These are phyloP conservation scores for Neofusicoccum ribis DNA, from an alignment of 2,329 filamentous ascomycete genomes.

Conservation along the genomic window DNA sequence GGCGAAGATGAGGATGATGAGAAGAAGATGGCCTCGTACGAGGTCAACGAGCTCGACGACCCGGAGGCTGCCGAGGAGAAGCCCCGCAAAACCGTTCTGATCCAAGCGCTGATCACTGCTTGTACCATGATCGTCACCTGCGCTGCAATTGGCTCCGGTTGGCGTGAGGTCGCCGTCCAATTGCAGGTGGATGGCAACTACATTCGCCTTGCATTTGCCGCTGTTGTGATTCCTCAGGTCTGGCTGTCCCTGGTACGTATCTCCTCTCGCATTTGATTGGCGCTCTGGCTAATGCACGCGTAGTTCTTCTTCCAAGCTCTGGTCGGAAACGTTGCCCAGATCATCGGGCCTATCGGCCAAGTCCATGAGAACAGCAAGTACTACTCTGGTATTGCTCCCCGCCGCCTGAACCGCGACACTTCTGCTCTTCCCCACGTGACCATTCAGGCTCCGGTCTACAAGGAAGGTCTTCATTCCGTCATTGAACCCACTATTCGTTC, in stretches of 20 bases:
- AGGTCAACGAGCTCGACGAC: slow-evolving; percentile 35
- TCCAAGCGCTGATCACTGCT: slow-evolving; percentile 56
- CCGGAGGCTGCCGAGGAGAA: slow-evolving; percentile 46
- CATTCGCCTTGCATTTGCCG: slow-evolving; percentile 55
- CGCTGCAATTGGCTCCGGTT: slow-evolving; percentile 58
- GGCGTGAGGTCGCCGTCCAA: slow-evolving; percentile 57
- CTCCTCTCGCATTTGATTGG: not conserved
- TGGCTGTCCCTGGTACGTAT: slow-evolving; percentile 57
- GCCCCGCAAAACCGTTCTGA: slow-evolving; percentile 54
- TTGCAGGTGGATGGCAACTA: slow-evolving; percentile 55
- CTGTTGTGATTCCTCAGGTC: slow-evolving; percentile 55
- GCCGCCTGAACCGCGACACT: slow-evolving; percentile 37
- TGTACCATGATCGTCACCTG: slow-evolving; percentile 56
- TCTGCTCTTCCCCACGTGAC: slow-evolving; percentile 56
- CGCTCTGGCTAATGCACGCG: slow-evolving; percentile 14
- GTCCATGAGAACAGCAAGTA: slow-evolving; percentile 48
- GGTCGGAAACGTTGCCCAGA: slow-evolving; percentile 42
- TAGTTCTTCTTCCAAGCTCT: slow-evolving; percentile 51
- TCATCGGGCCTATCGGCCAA: slow-evolving; percentile 47
- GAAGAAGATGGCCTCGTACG: slow-evolving; percentile 39
- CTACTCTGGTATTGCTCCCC: slow-evolving; percentile 46
- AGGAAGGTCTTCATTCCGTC: slow-evolving; percentile 49
- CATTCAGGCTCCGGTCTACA: slow-evolving; percentile 46
- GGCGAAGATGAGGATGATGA: slow-evolving; percentile 48
- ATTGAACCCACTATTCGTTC: slow-evolving; percentile 76